Conservation (phyloP, 2,329 filamentous ascomycete species). For the Dichotomopilus funicola region DNA sequence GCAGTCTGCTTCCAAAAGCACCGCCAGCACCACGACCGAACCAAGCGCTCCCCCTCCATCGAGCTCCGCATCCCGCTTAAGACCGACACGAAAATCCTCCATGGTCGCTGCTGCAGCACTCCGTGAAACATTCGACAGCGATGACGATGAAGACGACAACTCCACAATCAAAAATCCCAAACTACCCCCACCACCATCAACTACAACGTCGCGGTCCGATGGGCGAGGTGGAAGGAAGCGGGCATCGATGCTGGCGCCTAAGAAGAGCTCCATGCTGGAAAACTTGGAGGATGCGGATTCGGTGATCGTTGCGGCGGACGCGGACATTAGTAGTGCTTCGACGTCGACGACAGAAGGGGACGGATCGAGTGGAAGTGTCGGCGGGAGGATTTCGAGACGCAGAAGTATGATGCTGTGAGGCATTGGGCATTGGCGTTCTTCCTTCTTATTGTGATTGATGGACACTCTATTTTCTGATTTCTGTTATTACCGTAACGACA, state of each 20-base stretch:
- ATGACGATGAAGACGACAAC: conserved; percentile 21
- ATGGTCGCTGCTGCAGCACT: conserved; percentile 18
- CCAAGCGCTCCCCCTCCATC: neutral
- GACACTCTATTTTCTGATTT: neutral
- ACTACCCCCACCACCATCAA: neutral
- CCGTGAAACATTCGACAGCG: conserved; percentile 22
- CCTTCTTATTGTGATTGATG: conserved; percentile 1
- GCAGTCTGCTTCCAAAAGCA: neutral
- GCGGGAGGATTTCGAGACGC: conserved; percentile 36
- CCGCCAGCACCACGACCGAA: neutral
- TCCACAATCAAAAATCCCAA: neutral
- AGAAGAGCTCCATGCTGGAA: conserved; percentile 23
- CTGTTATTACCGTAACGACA: neutral
- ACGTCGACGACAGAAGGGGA: too few relatives aligned
- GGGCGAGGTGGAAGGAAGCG: conserved; percentile 29
- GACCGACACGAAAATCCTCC: conserved; percentile 15
- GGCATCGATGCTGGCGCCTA: conserved; percentile 36
- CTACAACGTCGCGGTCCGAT: conserved; percentile 1
- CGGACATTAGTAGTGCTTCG: conserved; percentile 18
- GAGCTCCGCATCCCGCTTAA: conserved; percentile 20
- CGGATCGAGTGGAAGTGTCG: too few relatives aligned
- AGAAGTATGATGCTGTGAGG: conserved; percentile 55
- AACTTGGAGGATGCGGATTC: conserved; percentile 15
- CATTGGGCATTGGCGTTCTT: neutral
- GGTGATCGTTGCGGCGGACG: conserved; percentile 22